These are phyloP conservation scores for Conoideocrella luteorostrata DNA, from an alignment of 2,329 filamentous ascomycete species.

Conservation along the genomic window DNA sequence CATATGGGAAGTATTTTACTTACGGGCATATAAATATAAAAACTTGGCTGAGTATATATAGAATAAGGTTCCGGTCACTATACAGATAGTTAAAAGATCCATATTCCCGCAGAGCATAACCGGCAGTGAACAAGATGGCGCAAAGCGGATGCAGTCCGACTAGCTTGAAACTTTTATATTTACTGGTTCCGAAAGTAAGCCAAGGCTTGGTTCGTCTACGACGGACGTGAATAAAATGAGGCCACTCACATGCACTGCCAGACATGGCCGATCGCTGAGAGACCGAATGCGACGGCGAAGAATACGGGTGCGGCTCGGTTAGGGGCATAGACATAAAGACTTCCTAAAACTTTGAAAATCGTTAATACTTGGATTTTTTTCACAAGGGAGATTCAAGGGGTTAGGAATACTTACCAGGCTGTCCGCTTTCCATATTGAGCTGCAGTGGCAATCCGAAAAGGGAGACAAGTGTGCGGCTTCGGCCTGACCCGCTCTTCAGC, in stretches of 20 bases:
- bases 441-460: too few species aligned
- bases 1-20: too few species aligned
- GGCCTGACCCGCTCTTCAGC: too few species aligned
- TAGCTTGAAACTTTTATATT: slow-evolving; percentile 45
- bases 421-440: too few species aligned
- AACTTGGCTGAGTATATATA: slow-evolving; percentile 38
- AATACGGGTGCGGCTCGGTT: slow-evolving; percentile 48
- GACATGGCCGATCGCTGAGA: slow-evolving; percentile 41
- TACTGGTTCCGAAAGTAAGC: slow-evolving; percentile 25
- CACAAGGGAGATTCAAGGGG: not conserved
- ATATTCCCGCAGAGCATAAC: slow-evolving; percentile 47
- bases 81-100: slow-evolving; percentile 43
- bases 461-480: too few species aligned
- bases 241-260: slow-evolving; percentile 44
- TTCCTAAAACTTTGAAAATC: slow-evolving; percentile 12
- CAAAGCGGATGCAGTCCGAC: slow-evolving; percentile 44
- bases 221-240: too few species aligned
- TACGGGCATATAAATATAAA: slow-evolving; percentile 31
- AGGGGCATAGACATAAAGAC: slow-evolving; percentile 39
- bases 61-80: slow-evolving; percentile 20
- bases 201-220: not conserved
- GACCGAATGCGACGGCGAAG: slow-evolving; percentile 41
- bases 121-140: slow-evolving; percentile 42
- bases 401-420: too few species aligned
- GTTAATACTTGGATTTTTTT: too few species aligned